These are phyloP conservation scores for Phytophthora boehmeriae DNA, from an alignment of 352 stramenopile genomes.

Conservation along the genomic window DNA sequence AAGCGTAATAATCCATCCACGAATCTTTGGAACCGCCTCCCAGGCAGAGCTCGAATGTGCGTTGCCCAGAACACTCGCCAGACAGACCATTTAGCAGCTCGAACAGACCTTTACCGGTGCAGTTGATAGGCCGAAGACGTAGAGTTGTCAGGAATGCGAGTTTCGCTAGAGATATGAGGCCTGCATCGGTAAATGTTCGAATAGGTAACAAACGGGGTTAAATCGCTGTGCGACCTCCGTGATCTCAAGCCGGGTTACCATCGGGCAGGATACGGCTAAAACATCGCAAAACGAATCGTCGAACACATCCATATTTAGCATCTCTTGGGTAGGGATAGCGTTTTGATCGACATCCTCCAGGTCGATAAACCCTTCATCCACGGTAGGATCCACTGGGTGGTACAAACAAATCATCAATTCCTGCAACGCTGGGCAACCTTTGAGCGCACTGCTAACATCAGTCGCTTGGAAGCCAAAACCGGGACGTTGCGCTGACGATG, in stretches of 20 bases:
- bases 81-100: background rate
- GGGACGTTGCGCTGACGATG: background rate
- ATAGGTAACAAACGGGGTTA: conserved; percentile 36
- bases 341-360: conserved; percentile 11
- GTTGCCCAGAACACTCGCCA: background rate
- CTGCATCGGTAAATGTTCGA: conserved; percentile 34
- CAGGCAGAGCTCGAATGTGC: background rate
- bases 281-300: conserved; percentile 37
- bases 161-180: background rate
- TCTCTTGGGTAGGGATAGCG: conserved; percentile 23
- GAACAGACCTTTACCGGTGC: background rate
- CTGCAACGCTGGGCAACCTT: conserved; percentile 23
- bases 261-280: conserved; percentile 17
- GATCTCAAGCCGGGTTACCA: conserved; percentile 28
- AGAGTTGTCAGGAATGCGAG: background rate
- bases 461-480: conserved; percentile 14
- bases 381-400: conserved; percentile 19
- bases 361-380: conserved; percentile 1
- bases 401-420: conserved; percentile 29
- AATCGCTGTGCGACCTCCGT: conserved; percentile 33
- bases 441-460: conserved; percentile 16
- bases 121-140: background rate
- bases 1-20: background rate
- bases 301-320: conserved; percentile 37
- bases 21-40: background rate